Evolutionary conservation across 106 monocot genomes (phyloP).

Genomic region (Xerophyta viscosa): DNA sequence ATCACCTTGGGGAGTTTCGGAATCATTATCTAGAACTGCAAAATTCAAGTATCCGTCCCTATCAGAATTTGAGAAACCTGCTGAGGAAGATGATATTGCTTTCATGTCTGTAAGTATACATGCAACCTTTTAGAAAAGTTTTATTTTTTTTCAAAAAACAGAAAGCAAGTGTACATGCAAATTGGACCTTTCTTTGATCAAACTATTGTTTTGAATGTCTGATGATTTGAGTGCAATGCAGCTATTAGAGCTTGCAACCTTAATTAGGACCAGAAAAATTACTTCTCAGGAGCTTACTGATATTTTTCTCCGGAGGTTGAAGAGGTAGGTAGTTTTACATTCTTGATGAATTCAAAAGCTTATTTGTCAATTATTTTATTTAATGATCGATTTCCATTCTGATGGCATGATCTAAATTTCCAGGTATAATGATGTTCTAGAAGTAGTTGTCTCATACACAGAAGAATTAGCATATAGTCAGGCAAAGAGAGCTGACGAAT

Average conservation of each 20-base stretch:
- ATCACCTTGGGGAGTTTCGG: conserved; percentile 48
- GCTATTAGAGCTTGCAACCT: conserved; percentile 75
- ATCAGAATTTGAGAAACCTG: conserved; percentile 32
- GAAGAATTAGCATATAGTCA: conserved; percentile 71
- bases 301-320: conserved; percentile 69
- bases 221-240: conserved; percentile 8
- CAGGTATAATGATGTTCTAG: conserved; percentile 72
- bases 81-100: conserved; percentile 73
- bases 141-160: too few relatives aligned
- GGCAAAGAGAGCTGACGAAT: conserved; percentile 75
- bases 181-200: background rate
- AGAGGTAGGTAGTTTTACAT: conserved; percentile 30
- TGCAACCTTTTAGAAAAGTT: too few relatives aligned
- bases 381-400: background rate
- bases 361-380: background rate
- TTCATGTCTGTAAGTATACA: conserved; percentile 66
- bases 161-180: too few relatives aligned
- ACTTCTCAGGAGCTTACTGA: conserved; percentile 70
- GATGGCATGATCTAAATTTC: conserved; percentile 18
- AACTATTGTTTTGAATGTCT: background rate
- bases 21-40: conserved; percentile 7
- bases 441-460: conserved; percentile 70
- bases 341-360: too few relatives aligned
- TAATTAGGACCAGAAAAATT: conserved; percentile 79
- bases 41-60: conserved; percentile 60